Conservation (phyloP, 2,329 filamentous ascomycete genomes). For the Talaromyces piceae region DNA sequence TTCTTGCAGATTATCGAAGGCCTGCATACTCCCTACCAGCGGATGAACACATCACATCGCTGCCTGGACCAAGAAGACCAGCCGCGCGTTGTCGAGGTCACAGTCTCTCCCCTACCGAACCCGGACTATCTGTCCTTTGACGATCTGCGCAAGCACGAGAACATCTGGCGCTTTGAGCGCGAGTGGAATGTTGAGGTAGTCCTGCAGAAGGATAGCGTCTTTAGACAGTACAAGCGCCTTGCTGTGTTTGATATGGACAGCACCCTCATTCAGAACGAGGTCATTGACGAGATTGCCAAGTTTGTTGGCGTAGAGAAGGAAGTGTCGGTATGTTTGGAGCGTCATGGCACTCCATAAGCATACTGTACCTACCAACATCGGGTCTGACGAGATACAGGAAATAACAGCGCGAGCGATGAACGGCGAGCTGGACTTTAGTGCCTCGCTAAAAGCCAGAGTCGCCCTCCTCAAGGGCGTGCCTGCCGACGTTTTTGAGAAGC, state of each 20-base stretch:
- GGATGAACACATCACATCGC: slow-evolving; percentile 41
- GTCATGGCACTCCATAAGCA: too few species aligned
- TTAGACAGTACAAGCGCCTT: slow-evolving; percentile 71
- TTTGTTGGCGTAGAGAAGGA: slow-evolving; percentile 73
- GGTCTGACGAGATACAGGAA: slow-evolving; percentile 36
- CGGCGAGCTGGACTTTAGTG: slow-evolving; percentile 86
- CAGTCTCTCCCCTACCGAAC: slow-evolving; percentile 44
- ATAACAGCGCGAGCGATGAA: slow-evolving; percentile 95
- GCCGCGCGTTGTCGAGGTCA: slow-evolving; percentile 47
- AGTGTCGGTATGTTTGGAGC: slow-evolving; percentile 52
- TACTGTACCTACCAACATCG: too few species aligned
- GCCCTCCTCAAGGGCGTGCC: slow-evolving; percentile 73
- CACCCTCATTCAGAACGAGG: slow-evolving; percentile 93
- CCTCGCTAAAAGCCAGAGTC: slow-evolving; percentile 73
- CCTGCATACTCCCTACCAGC: slow-evolving; percentile 43
- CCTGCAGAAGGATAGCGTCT: slow-evolving; percentile 65
- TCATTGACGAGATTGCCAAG: slow-evolving; percentile 89
- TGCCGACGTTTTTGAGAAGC: slow-evolving; percentile 66
- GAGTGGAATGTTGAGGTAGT: slow-evolving; percentile 85
- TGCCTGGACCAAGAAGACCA: slow-evolving; percentile 42
- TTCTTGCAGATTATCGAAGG: slow-evolving; percentile 47
- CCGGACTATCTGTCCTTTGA: slow-evolving; percentile 47
- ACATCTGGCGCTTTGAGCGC: slow-evolving; percentile 74
- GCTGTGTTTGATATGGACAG: slow-evolving; percentile 99
- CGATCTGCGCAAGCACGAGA: slow-evolving; percentile 71